Base-by-base conservation (phyloP, 805 yeast genomes). In the Blastobotrys chiropterorum region DNA sequence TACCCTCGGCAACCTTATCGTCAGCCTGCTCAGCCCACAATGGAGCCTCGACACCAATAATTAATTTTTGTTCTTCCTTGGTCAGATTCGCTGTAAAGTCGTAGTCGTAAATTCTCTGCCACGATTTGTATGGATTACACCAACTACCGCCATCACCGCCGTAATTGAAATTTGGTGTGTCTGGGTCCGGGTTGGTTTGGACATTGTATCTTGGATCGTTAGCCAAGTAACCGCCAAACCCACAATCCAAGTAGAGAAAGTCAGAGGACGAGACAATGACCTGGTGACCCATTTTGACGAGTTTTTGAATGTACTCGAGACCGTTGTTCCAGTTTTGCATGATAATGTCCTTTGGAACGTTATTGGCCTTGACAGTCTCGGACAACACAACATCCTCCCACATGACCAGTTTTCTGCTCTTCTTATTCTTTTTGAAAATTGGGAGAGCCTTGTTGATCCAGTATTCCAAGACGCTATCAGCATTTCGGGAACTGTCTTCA, bases 121-220 rank as follows among this genome's bases (percentile, higher is more conserved):
- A 73, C 1, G 71, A 68, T 57, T 72, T 73, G 62, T 73, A 73
- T 3, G 77, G 76, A 26, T 63, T 70, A 56, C 76, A 72, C 72
- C 72, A 71, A 2, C 71, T 64, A 3, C 75, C 74, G 20, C 70
- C 73, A 40, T 44, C 38, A 2, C 64, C 62, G 3, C 67, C 67
- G 16, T 60, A 53, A 57, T 70, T 70, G 60, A 66, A 68, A 13
- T 53, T 64, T 5, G 54, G 57, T 41, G 8, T 19, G 13, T 26
- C 48, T 4, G 57, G 53, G 3, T 47, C 56, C 6, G 59, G 56
- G 15, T 51, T 53, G 44, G 62, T 6, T 31, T 51, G 56, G 51
- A 67, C 68, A 19, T 67, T 44, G 54, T 66, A 66, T 26, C 68
- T 46, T 0, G 66, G 64, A 56, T 70, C 72, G 55, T 69, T 67